Base-by-base conservation (phyloP, 2,329 filamentous ascomycete species). In the Monilinia aucupariae region DNA sequence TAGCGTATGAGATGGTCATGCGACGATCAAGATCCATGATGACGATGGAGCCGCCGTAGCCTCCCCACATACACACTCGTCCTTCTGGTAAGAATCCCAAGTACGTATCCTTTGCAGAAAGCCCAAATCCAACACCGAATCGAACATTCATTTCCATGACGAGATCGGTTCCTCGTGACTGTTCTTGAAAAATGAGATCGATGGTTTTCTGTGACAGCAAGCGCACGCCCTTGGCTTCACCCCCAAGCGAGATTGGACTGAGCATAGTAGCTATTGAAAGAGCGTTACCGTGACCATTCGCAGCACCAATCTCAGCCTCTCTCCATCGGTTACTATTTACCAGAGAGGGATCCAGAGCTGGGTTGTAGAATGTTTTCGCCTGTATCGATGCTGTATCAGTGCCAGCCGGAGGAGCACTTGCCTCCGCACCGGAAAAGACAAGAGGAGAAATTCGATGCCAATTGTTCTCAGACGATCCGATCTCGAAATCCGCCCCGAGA, bases 231-330 rank as follows among this genome's bases (percentile, higher is more conserved):
- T 59, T 48, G 13, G 9, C 45, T 27, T 39, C 32, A 41, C 56
- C 45, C 5, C 45, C 56, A 39, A 59, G 22, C 4, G 56, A 59
- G 22, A 59, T 30, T 5, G 10, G 17, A n/a, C 45, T 50, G 15
- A 59, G 45, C 9, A 59, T 59, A 13, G 45, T 72, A 7, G 74
- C 76, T 30, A 82, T 55, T 0, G 73, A 74, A 4, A 75, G 72
- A 13, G 80, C 78, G 65, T 82, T 83, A 0, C 70, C 67, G 59
- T 80, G 76, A 0, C 80, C 81, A 64, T 80, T 80, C 0, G 71
- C 66, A 0, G 76, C 76, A 0, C 78, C 78, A 5, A 80, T 67
- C 55, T 79, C 78, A 2, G 75, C 72, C 0, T 67, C 66, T 27
- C 78, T 74, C 72, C 79, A 65, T 15, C 1, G 27, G 9, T 6